Conservation (phyloP, 140 eudicot species). For the Cichorium intybus region DNA sequence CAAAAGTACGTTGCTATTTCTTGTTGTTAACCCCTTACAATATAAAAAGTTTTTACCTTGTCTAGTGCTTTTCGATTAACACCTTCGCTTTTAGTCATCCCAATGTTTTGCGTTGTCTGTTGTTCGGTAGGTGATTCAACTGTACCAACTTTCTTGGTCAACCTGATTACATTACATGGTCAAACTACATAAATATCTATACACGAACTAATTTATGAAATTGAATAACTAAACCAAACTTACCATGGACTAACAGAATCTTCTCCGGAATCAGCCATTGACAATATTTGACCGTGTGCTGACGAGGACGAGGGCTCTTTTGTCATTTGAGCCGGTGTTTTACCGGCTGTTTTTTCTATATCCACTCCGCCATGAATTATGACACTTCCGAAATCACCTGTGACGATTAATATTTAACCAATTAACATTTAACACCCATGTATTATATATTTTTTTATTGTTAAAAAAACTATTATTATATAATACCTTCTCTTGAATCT, state of each 20-base stretch:
- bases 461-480: too few species aligned
- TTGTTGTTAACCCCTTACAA: background rate
- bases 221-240: slow-evolving; percentile 15
- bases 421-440: too few species aligned
- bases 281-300: slow-evolving; percentile 34
- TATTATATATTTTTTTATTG: too few species aligned
- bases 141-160: slow-evolving; percentile 31
- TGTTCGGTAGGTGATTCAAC: slow-evolving; percentile 33
- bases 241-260: slow-evolving; percentile 52
- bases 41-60: slow-evolving; percentile 50
- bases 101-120: slow-evolving; percentile 29
- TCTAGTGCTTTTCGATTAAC: slow-evolving; percentile 89
- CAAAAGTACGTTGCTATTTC: background rate
- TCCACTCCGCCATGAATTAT: slow-evolving; percentile 63
- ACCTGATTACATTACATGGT: slow-evolving; percentile 38
- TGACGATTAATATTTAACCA: background rate
- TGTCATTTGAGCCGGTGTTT: slow-evolving; percentile 20
- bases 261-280: slow-evolving; percentile 36
- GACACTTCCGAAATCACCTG: slow-evolving; percentile 90
- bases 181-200: background rate
- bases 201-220: background rate
- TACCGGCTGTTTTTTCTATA: slow-evolving; percentile 37
- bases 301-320: slow-evolving; percentile 36
- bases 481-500: slow-evolving; percentile 57
- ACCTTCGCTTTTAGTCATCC: slow-evolving; percentile 62